phyloP scores from a whole-genome alignment of 192 early-diverging fungal genomes.

The Spizellomyces sp. region DNA sequence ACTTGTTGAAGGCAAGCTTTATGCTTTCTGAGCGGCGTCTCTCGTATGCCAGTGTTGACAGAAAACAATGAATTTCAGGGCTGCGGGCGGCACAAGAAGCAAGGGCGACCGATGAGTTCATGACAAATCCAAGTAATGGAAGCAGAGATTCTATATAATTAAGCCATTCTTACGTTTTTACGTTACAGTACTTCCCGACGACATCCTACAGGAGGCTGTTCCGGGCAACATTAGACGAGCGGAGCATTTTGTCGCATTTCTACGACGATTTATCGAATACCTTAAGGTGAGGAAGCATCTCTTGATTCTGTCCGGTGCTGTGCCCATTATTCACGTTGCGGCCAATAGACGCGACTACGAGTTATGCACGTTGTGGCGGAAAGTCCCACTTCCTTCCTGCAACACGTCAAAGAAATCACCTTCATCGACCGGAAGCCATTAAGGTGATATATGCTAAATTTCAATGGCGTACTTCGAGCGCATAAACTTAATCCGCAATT shows the following conservation, averaged over 20 bases:
- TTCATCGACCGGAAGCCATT: slow-evolving; percentile 94
- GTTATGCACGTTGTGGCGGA: slow-evolving; percentile 98
- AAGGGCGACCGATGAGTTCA: slow-evolving; percentile 80
- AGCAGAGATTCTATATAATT: not conserved
- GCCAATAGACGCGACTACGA: slow-evolving; percentile 79
- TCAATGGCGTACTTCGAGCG: slow-evolving; percentile 6
- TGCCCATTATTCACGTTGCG: not conserved
- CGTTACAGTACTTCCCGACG: slow-evolving; percentile 78
- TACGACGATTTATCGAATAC: slow-evolving; percentile 96
- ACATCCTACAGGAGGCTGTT: slow-evolving; percentile 88
- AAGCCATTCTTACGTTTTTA: slow-evolving; percentile 1
- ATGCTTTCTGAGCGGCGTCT: not conserved
- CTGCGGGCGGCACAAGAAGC: slow-evolving; percentile 71
- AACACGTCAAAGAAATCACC: slow-evolving; percentile 93
- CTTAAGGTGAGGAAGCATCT: slow-evolving; percentile 70
- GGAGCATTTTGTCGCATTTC: slow-evolving; percentile 97
- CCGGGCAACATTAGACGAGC: slow-evolving; percentile 97
- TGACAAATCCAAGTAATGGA: slow-evolving; percentile 83
- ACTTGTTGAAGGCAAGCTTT: slow-evolving; percentile 74
- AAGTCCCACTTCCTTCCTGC: slow-evolving; percentile 89
- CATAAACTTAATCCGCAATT: slow-evolving; percentile 4
- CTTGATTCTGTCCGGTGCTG: not conserved
- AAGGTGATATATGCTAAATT: slow-evolving; percentile 42
- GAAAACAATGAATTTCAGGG: slow-evolving; percentile 40
- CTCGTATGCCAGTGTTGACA: not conserved